Evolutionary conservation across 2,329 filamentous ascomycete species (phyloP), one percentile per base, ranked within the genome.

Genomic region (Hypoxylon sp.): DNA sequence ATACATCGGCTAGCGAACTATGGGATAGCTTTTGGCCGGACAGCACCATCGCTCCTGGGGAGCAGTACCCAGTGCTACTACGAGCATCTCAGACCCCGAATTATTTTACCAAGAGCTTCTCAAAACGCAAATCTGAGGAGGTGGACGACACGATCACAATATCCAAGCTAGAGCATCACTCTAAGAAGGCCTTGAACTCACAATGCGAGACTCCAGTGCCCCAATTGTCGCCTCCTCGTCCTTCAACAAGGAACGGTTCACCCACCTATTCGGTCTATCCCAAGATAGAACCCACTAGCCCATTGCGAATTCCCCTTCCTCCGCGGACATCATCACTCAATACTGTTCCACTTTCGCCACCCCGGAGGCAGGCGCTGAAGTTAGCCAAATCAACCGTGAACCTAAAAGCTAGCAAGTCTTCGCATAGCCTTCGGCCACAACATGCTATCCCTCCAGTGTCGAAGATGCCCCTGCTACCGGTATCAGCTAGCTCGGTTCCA

Each of bases 21-120:
- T 88, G 85, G 85, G 83, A 87, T 72, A 84, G 79, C 59, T 88
- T 86, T 73, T 86, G 84, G 85, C 78, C 70, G 8, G 72, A 73
- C 6, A 73, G 61, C 37, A 40, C 46, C 42, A 33, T 31, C 33
- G 61, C 46, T 33, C 59, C 70, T 13, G 66, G 69, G 25, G 68
- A 74, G 55, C 64, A 74, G 13, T 69, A 75, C 31, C 69, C 68
- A 11, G 68, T 70, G 20, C 64, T 71, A 6, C 55, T 73, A 31
- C 68, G 66, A 20, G 54, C 72, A 20, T 61, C 64, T 22, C 64
- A 58, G 30, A 61, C 51, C n/a, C 64, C 65, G 0, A 72, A 75
- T 31, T 73, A 71, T 37, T 72, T 76, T 57, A 65, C 68, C 13
- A 54, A 71, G 35, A 61, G 61, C 30, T 55, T 72, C 55, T 25